Conservation (phyloP, 164 flowering plant species). For the Aristolochia californica region DNA sequence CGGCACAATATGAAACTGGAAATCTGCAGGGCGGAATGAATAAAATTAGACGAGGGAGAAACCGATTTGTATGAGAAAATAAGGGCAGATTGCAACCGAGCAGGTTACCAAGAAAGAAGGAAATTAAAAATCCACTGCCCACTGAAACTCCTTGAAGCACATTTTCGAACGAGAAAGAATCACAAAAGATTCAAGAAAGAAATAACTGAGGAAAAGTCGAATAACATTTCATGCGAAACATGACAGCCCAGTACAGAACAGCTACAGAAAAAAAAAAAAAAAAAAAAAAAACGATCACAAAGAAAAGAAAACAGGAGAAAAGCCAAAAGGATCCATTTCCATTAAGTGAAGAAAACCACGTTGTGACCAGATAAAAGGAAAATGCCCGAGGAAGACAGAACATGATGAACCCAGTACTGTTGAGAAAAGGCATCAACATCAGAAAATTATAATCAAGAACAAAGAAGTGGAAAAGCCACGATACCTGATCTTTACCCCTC, state of each 20-base stretch:
- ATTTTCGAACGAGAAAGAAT: no score
- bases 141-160: no score
- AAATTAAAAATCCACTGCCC: no score
- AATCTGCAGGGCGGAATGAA: no score
- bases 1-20: no score
- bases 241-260: background rate
- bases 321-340: background rate
- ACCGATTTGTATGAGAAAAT: no score
- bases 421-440: background rate
- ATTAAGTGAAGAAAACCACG: background rate
- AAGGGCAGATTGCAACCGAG: no score
- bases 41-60: no score
- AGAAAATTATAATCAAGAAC: background rate
- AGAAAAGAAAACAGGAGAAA: background rate
- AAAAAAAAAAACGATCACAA: no score
- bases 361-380: no score
- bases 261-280: background rate
- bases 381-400: no score
- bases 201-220: background rate
- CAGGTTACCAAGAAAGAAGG: no score
- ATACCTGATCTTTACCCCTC: conserved; percentile 85
- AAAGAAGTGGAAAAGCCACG: background rate
- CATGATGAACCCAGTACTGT: background rate
- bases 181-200: background rate
- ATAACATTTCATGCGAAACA: background rate